Evolutionary conservation across 257 asterid genomes (phyloP), one percentile per base, ranked within the genome.

Genomic region (Petunia axillaris): DNA sequence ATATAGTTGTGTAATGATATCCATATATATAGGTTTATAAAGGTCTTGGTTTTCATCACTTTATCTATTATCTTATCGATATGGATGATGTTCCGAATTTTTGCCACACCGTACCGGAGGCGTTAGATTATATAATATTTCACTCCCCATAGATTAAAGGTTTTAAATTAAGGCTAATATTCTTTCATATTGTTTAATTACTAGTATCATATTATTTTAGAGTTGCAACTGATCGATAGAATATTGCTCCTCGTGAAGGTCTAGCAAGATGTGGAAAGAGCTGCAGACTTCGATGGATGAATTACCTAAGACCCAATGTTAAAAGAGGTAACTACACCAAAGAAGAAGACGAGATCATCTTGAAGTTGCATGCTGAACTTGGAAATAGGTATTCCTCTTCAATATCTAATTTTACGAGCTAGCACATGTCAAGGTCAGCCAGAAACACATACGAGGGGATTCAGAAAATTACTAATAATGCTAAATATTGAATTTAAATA

Each of bases 231-330:
- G 64, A n/a, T n/a, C n/a, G n/a, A 25, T 36, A 3, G 4, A 48
- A 54, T 80, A n/a, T 25, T 44, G 75, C 8, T 54, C 64, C 62
- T 68, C 15, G 41, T 68, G 8, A 68, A 80, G 83, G 83, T 3
- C 43, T 80, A 48, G 79, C 75, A 6, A 81, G 83, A 55, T 81
- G 83, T 48, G 83, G 83, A 41, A 81, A 81, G 73, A 81, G 83
- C 43, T 81, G 80, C 79, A 73, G 83, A 74, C 71, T 81, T 62
- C 44, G 83, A 71, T 80, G 83, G 83, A 70, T 80, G 83, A 80
- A 80, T 80, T 70, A 79, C 40, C 48, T 79, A 9, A 79, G 55
- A 1, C 82, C 82, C 4, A 66, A 79, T 53, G 14, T 79, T 25
- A 79, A 79, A 67, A 79, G 78, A 64, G 82, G 82, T 1, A 79